phyloP scores from a whole-genome alignment of 75 land plant species.

The Pinus taeda region DNA sequence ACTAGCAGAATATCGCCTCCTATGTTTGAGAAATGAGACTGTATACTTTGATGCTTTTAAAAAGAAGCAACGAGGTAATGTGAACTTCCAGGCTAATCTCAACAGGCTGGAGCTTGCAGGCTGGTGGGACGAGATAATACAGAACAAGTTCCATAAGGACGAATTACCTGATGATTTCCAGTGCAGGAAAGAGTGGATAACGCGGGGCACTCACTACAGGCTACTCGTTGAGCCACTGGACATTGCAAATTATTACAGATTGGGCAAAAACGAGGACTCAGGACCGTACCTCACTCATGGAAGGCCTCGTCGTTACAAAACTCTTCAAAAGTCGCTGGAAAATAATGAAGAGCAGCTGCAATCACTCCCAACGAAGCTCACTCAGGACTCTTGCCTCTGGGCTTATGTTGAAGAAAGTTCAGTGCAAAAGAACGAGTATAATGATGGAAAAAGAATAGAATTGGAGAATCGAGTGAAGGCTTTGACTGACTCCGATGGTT shows the following conservation, averaged over 20 bases:
- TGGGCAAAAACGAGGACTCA: constrained; percentile 47
- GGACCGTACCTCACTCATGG: constrained; percentile 50
- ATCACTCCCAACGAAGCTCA: neutral
- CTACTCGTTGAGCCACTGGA: constrained; percentile 68
- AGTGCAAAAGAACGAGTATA: no score
- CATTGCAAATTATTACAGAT: constrained; percentile 71
- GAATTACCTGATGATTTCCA: constrained; percentile 66
- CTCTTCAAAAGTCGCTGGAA: constrained; percentile 46
- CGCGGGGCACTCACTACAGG: constrained; percentile 42
- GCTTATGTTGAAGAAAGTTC: constrained; percentile 41
- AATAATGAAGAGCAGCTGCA: neutral
- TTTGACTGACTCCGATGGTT: no score
- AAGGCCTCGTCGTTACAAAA: constrained; percentile 54
- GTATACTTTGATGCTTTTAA: constrained; percentile 67
- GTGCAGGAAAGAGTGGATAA: constrained; percentile 37
- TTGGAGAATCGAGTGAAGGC: no score
- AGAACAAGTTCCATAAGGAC: constrained; percentile 38
- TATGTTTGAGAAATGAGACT: constrained; percentile 17
- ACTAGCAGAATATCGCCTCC: constrained; percentile 22
- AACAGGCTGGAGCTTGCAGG: constrained; percentile 47
- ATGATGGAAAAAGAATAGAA: no score
- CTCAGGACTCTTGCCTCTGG: constrained; percentile 71
- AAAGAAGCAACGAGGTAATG: constrained; percentile 14
- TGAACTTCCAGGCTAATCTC: constrained; percentile 53
- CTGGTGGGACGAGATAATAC: constrained; percentile 60